Conservation (phyloP, 768 basidiomycete species). For the Mycena sanguinolenta region DNA sequence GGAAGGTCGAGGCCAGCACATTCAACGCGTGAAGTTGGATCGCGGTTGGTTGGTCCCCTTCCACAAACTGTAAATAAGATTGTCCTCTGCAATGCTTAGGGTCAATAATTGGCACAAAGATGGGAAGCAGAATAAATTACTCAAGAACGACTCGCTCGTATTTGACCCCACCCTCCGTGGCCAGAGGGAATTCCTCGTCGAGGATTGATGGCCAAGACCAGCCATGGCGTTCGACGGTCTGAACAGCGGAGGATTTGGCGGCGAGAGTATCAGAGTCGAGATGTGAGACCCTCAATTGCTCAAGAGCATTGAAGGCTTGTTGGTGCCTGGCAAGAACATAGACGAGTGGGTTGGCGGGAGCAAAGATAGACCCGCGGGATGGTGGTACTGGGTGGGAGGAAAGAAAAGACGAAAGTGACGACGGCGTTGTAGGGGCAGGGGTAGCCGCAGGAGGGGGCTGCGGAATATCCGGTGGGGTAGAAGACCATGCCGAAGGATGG, state of each 20-base stretch:
- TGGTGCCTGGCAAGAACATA: slow-evolving; percentile 60
- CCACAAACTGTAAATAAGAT: slow-evolving; percentile 65
- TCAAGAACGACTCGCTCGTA: slow-evolving; percentile 57
- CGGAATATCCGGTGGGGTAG: slow-evolving; percentile 59
- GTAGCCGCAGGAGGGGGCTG: slow-evolving; percentile 34
- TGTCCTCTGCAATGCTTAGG: slow-evolving; percentile 56
- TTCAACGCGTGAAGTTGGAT: slow-evolving; percentile 74
- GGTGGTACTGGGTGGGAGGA: too few relatives aligned
- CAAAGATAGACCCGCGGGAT: slow-evolving; percentile 23
- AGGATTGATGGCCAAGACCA: slow-evolving; percentile 66
- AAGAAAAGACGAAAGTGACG: slow-evolving; percentile 25
- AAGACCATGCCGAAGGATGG: slow-evolving; percentile 83
- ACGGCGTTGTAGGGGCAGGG: slow-evolving; percentile 25
- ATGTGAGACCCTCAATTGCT: slow-evolving; percentile 23
- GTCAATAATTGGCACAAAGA: slow-evolving; percentile 23
- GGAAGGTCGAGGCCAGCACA: slow-evolving; percentile 72
- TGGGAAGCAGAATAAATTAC: slow-evolving; percentile 45
- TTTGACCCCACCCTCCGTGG: slow-evolving; percentile 53
- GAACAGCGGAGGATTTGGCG: slow-evolving; percentile 45
- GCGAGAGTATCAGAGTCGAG: slow-evolving; percentile 31
- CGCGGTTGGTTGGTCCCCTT: slow-evolving; percentile 65
- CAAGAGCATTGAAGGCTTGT: slow-evolving; percentile 52
- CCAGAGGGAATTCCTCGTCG: slow-evolving; percentile 61
- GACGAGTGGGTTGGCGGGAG: slow-evolving; percentile 45
- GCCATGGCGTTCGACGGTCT: slow-evolving; percentile 54